Conservation (phyloP, 202 grass and related monocot genomes). For the Zoysia matrella region DNA sequence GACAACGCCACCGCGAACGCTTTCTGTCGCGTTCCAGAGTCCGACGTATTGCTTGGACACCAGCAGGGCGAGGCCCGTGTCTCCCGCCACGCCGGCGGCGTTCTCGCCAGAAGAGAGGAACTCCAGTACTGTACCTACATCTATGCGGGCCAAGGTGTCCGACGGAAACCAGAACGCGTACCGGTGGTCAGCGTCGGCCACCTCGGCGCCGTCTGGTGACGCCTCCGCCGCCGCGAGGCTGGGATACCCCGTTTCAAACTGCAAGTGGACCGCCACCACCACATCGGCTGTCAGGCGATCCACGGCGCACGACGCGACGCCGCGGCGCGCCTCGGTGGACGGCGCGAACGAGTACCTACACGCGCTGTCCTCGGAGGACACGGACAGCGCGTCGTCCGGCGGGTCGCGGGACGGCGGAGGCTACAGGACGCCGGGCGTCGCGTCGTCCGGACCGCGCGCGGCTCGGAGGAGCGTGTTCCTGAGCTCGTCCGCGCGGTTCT, state of each 20-base stretch:
- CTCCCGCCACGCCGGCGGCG: slow-evolving; percentile 12
- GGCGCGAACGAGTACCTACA: slow-evolving; percentile 40
- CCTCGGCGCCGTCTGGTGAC: background rate
- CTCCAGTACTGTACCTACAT: background rate
- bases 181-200: slow-evolving; percentile 54
- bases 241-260: slow-evolving; percentile 33
- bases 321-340: slow-evolving; percentile 63
- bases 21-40: slow-evolving; percentile 73
- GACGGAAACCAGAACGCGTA: slow-evolving; percentile 30
- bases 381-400: too few relatives aligned
- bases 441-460: background rate
- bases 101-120: slow-evolving; percentile 21
- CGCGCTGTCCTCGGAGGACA: slow-evolving; percentile 47
- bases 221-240: slow-evolving; percentile 4
- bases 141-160: background rate
- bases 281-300: too few relatives aligned
- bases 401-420: too few relatives aligned
- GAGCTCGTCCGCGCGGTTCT: slow-evolving; percentile 45
- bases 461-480: background rate
- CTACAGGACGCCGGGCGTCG: slow-evolving; percentile 37
- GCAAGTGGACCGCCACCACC: slow-evolving; percentile 24
- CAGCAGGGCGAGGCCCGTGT: slow-evolving; percentile 41
- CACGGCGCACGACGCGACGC: background rate
- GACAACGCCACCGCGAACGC: slow-evolving; percentile 39
- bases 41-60: slow-evolving; percentile 58